Conservation (phyloP, 805 yeast species). For the Brettanomyces bruxellensis region DNA sequence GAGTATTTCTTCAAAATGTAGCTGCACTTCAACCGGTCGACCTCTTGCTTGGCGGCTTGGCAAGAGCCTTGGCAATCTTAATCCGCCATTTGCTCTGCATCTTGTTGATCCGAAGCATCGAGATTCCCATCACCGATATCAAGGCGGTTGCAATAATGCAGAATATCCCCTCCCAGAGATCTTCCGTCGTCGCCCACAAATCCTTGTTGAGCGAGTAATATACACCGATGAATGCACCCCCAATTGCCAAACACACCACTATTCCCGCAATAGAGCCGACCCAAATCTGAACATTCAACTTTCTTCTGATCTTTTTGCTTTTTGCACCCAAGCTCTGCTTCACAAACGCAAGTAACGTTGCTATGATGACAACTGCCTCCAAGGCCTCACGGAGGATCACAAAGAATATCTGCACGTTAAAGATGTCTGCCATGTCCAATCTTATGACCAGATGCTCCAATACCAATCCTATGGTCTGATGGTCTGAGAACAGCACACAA, state of each 20-base stretch:
- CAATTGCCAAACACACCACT: constrained; percentile 65
- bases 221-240: constrained; percentile 87
- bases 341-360: constrained; percentile 79
- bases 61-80: constrained; percentile 74
- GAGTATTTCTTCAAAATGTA: constrained; percentile 61
- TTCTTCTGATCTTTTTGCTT: constrained; percentile 47
- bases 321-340: constrained; percentile 59
- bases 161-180: constrained; percentile 90
- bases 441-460: no score
- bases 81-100: constrained; percentile 95
- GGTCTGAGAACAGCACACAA: no score
- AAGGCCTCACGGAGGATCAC: constrained; percentile 84
- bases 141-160: constrained; percentile 79
- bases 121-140: constrained; percentile 87
- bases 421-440: constrained; percentile 27
- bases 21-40: constrained; percentile 42
- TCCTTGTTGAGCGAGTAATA: constrained; percentile 71
- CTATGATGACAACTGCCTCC: constrained; percentile 82
- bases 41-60: constrained; percentile 41
- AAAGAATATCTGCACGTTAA: constrained; percentile 66
- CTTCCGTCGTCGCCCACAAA: constrained; percentile 78
- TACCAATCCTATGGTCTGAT: no score
- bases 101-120: constrained; percentile 86
- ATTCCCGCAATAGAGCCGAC: constrained; percentile 64
- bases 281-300: constrained; percentile 71